Evolutionary conservation across 352 stramenopile genomes (phyloP).

Genomic region (Pythium aquatile): DNA sequence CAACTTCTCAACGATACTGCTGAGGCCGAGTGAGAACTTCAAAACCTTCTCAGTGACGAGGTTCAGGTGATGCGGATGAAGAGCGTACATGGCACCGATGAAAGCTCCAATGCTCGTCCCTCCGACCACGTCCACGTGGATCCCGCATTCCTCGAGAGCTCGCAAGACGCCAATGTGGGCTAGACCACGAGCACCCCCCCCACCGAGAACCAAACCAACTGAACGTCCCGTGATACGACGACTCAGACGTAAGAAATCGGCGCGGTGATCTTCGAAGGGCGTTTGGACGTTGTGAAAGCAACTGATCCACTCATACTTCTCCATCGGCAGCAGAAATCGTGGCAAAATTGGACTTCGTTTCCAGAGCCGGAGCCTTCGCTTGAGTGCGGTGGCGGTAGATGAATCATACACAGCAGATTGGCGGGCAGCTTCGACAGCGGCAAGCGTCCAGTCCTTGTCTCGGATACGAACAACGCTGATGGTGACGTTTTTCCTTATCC

Average conservation of each 20-base stretch:
- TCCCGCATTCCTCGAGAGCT: slow-evolving; percentile 89
- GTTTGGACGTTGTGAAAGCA: slow-evolving; percentile 85
- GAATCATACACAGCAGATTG: slow-evolving; percentile 44
- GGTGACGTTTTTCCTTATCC: slow-evolving; percentile 64
- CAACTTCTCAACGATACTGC: slow-evolving; percentile 74
- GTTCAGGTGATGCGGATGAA: slow-evolving; percentile 69
- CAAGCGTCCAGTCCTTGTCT: slow-evolving; percentile 71
- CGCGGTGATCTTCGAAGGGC: slow-evolving; percentile 66
- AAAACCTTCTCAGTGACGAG: slow-evolving; percentile 58
- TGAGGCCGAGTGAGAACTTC: slow-evolving; percentile 58
- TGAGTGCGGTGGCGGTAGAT: slow-evolving; percentile 52
- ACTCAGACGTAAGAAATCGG: slow-evolving; percentile 85
- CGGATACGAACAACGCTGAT: slow-evolving; percentile 82
- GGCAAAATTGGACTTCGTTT: slow-evolving; percentile 61
- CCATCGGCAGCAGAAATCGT: slow-evolving; percentile 70
- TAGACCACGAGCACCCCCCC: slow-evolving; percentile 90
- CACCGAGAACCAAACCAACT: slow-evolving; percentile 92
- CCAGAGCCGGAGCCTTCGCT: slow-evolving; percentile 55
- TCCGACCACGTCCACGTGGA: slow-evolving; percentile 93
- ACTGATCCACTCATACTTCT: slow-evolving; percentile 87
- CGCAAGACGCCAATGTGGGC: slow-evolving; percentile 93
- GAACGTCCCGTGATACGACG: slow-evolving; percentile 91
- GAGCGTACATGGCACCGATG: slow-evolving; percentile 77
- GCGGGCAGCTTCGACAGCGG: slow-evolving; percentile 47
- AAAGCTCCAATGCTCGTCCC: slow-evolving; percentile 91